Conservation (phyloP, 2,329 filamentous ascomycete genomes). For the Fusarium mundagurra region DNA sequence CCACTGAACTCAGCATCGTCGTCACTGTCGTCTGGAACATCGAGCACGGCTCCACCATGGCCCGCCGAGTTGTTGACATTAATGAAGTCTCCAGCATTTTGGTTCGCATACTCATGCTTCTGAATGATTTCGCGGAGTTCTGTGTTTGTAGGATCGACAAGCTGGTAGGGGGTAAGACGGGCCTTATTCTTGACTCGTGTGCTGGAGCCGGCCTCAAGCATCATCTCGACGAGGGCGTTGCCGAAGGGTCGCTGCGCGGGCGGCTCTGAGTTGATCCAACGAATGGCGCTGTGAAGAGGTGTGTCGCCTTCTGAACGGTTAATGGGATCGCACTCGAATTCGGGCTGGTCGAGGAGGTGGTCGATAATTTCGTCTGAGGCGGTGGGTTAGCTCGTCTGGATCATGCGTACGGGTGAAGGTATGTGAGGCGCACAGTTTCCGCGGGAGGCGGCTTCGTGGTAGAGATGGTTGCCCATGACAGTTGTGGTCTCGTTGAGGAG, state of each 20-base stretch:
- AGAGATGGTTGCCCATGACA: conserved; percentile 85
- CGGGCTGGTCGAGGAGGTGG: conserved; percentile 81
- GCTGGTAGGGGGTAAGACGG: conserved; percentile 75
- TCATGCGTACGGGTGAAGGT: not conserved
- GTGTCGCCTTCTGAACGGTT: conserved; percentile 79
- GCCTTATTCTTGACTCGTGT: conserved; percentile 73
- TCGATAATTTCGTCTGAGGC: conserved; percentile 79
- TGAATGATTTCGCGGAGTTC: conserved; percentile 71
- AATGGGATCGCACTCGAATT: conserved; percentile 84
- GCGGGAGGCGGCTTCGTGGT: conserved; percentile 87
- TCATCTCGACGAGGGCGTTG: conserved; percentile 76
- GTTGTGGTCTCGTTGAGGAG: conserved; percentile 89
- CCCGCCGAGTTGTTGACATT: conserved; percentile 43
- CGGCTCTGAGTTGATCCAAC: conserved; percentile 77
- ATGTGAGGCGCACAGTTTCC: conserved; percentile 79
- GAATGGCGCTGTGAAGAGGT: conserved; percentile 80
- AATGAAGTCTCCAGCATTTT: conserved; percentile 69
- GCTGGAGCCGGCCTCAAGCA: conserved; percentile 79
- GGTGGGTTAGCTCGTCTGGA: conserved; percentile 19
- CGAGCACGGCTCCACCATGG: conserved; percentile 12
- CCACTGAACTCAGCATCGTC: conserved; percentile 71
- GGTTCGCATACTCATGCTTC: conserved; percentile 73
- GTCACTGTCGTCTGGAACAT: conserved; percentile 51
- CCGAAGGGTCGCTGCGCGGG: conserved; percentile 72
- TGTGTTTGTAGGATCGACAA: conserved; percentile 76